A percentile compares a stretch with the other conserved stretches of the same genome.
phyloP scores from a whole-genome alignment of 208 protist genomes.

The Spongospora subterranea region DNA sequence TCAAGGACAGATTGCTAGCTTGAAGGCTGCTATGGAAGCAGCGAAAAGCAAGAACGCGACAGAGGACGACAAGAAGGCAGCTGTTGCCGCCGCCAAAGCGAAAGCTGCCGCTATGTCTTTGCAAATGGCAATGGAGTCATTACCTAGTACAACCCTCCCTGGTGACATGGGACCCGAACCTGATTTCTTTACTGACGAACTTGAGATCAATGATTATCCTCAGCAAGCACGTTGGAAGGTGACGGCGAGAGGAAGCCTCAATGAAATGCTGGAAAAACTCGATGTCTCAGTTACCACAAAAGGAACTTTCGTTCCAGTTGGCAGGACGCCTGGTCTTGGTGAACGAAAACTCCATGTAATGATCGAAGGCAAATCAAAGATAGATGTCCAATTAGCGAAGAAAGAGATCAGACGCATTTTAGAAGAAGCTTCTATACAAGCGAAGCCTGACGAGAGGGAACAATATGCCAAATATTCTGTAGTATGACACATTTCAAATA shows the following conservation, averaged over 20 bases:
- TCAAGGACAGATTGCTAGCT: conserved; percentile 55
- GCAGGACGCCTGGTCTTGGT: conserved; percentile 71
- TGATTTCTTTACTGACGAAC: conserved; percentile 69
- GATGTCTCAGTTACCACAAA: conserved; percentile 80
- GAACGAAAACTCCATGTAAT: conserved; percentile 85
- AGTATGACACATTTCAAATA: too few species aligned
- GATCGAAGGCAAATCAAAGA: conserved; percentile 79
- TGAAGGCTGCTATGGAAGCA: conserved; percentile 58
- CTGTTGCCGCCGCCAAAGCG: conserved; percentile 57
- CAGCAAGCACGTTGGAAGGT: conserved; percentile 80
- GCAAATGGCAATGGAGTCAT: conserved; percentile 55
- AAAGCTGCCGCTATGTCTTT: conserved; percentile 62
- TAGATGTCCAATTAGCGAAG: conserved; percentile 73
- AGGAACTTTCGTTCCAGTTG: conserved; percentile 77
- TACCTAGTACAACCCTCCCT: not conserved
- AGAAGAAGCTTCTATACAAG: conserved; percentile 66
- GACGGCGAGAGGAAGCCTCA: conserved; percentile 70
- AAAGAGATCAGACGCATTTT: conserved; percentile 75
- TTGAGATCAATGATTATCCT: conserved; percentile 91
- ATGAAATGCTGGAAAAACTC: conserved; percentile 74
- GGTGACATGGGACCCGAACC: conserved; percentile 14
- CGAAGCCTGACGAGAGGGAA: conserved; percentile 53
- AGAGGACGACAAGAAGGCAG: conserved; percentile 51
- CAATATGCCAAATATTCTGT: conserved; percentile 50
- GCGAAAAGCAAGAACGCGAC: conserved; percentile 65